phyloP scores from a whole-genome alignment of 441 rosid genomes.

The Jatropha podagrica region DNA sequence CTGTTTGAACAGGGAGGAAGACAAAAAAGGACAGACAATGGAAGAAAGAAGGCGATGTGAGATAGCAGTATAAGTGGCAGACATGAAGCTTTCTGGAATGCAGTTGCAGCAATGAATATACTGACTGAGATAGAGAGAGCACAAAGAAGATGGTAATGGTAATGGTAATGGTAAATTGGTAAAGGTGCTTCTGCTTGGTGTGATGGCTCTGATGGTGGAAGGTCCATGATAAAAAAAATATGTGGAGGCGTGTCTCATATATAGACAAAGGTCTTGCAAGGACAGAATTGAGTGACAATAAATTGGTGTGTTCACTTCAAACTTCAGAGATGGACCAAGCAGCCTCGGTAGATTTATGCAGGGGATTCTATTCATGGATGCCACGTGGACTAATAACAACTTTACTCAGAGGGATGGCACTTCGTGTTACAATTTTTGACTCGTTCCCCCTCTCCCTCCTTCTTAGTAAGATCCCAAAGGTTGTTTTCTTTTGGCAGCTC shows the following conservation, averaged over 20 bases:
- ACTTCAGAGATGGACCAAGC: slow-evolving; percentile 49
- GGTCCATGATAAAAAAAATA: slow-evolving; percentile 47
- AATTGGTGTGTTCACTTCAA: slow-evolving; percentile 54
- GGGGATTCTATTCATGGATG: slow-evolving; percentile 28
- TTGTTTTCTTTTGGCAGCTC: slow-evolving; percentile 35
- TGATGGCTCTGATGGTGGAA: slow-evolving; percentile 41
- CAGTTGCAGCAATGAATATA: slow-evolving; percentile 32
- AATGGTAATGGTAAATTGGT: slow-evolving; percentile 24
- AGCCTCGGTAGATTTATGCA: slow-evolving; percentile 29
- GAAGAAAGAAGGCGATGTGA: slow-evolving; percentile 25
- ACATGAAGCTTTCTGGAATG: slow-evolving; percentile 52
- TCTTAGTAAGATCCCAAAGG: slow-evolving; percentile 17
- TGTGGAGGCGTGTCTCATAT: slow-evolving; percentile 51
- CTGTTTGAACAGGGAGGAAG: slow-evolving; percentile 34
- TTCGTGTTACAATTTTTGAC: background rate
- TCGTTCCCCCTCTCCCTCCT: slow-evolving; percentile 15
- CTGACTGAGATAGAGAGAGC: slow-evolving; percentile 13
- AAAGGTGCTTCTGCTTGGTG: too few relatives aligned
- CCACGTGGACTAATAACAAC: slow-evolving; percentile 58
- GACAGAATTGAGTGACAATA: slow-evolving; percentile 46
- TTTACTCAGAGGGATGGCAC: slow-evolving; percentile 23
- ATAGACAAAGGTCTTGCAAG: slow-evolving; percentile 38
- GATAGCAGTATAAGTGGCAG: slow-evolving; percentile 57
- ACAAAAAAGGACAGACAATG: slow-evolving; percentile 23
- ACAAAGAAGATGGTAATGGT: slow-evolving; percentile 14